A percentile compares a stretch with the other conserved stretches of the same genome.
phyloP scores from a whole-genome alignment of 1,284 basidiomycete species.

The Bondarzewia mesenterica region DNA sequence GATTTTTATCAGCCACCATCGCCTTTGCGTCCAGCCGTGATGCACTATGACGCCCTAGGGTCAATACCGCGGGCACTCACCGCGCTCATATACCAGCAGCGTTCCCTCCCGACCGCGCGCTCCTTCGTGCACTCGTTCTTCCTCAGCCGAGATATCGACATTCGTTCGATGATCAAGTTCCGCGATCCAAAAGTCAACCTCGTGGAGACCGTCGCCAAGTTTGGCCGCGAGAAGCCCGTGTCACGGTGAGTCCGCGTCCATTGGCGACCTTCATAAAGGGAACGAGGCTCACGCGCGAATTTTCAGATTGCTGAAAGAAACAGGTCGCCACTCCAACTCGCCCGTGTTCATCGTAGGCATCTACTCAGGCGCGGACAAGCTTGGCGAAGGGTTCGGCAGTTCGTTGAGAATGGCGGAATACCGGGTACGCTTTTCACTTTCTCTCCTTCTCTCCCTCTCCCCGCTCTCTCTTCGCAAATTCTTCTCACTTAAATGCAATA shows the following conservation, averaged over 20 bases:
- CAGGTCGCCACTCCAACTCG: constrained; percentile 81
- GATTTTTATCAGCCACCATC: constrained; percentile 34
- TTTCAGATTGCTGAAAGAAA: constrained; percentile 87
- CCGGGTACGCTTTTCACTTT: constrained; percentile 45
- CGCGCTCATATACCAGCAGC: constrained; percentile 73
- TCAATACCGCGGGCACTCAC: constrained; percentile 70
- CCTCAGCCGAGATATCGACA: constrained; percentile 74
- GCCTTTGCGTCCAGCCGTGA: constrained; percentile 38
- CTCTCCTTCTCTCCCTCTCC: constrained; percentile 2
- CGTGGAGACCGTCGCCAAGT: constrained; percentile 69
- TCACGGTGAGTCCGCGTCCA: constrained; percentile 49
- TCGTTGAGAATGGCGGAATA: constrained; percentile 95
- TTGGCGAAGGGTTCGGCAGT: constrained; percentile 93
- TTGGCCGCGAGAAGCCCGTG: constrained; percentile 65
- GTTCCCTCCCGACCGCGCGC: constrained; percentile 71
- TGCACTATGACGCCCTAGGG: constrained; percentile 66
- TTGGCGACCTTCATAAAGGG: not conserved
- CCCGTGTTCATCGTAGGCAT: constrained; percentile 93
- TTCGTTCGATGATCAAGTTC: constrained; percentile 85
- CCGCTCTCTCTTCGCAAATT: not conserved
- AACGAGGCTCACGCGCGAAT: constrained; percentile 2
- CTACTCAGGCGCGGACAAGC: constrained; percentile 81
- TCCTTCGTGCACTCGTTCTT: constrained; percentile 84
- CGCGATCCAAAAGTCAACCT: constrained; percentile 79
- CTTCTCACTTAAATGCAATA: not conserved